A percentile compares a stretch with the other conserved stretches of the same genome.
phyloP scores from a whole-genome alignment of 768 basidiomycete genomes.

The Boletus pseudopeckii region DNA sequence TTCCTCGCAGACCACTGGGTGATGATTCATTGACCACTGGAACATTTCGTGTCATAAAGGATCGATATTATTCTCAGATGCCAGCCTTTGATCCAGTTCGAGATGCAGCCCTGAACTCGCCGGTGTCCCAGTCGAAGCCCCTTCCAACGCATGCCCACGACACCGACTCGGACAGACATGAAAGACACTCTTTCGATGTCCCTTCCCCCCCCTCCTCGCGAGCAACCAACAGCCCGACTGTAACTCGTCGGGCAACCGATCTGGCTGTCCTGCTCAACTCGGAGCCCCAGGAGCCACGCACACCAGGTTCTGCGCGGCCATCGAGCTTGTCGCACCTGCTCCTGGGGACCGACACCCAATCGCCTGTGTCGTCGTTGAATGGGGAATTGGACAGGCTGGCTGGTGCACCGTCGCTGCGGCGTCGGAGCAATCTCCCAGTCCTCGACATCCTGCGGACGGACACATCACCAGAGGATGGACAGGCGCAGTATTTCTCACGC shows the following conservation, averaged over 20 bases:
- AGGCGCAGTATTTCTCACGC: slow-evolving; percentile 26
- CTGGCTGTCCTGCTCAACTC: slow-evolving; percentile 75
- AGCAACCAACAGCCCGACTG: slow-evolving; percentile 42
- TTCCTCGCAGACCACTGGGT: slow-evolving; percentile 1
- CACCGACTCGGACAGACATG: slow-evolving; percentile 27
- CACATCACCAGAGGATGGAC: slow-evolving; percentile 16
- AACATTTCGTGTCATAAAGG: neutral
- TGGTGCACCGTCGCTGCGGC: slow-evolving; percentile 26
- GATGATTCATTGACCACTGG: slow-evolving; percentile 14
- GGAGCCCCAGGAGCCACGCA: slow-evolving; percentile 41
- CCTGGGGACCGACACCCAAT: slow-evolving; percentile 27
- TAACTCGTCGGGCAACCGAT: slow-evolving; percentile 65
- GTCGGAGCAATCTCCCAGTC: slow-evolving; percentile 30
- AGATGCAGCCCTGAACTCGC: slow-evolving; percentile 82
- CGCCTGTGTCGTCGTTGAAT: slow-evolving; percentile 18
- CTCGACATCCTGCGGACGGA: slow-evolving; percentile 34
- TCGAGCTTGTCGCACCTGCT: slow-evolving; percentile 45
- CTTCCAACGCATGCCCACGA: slow-evolving; percentile 28
- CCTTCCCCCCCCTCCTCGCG: slow-evolving; percentile 37
- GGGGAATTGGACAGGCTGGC: slow-evolving; percentile 28
- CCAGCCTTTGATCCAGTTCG: slow-evolving; percentile 79
- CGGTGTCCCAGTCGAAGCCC: slow-evolving; percentile 47
- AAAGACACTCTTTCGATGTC: slow-evolving; percentile 27
- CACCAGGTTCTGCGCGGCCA: slow-evolving; percentile 36
- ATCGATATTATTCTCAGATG: slow-evolving; percentile 14